Evolutionary conservation across 164 flowering plant species (phyloP).

Genomic region (Piper betle): DNA sequence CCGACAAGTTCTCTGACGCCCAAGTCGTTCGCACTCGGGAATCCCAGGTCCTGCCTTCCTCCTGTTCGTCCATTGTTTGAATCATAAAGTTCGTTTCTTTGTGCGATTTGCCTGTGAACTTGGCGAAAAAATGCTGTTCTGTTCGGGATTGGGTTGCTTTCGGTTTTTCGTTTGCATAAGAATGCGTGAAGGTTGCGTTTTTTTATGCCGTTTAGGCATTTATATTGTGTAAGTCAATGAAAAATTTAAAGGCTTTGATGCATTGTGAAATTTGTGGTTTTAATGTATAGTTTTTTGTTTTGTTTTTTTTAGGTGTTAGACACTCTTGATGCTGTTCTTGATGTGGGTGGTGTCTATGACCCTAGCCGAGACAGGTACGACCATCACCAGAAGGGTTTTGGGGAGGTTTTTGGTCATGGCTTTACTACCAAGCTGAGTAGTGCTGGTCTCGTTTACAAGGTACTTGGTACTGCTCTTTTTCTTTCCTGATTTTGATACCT

Average conservation of each 20-base stretch:
- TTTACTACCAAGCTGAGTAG: conserved; percentile 55
- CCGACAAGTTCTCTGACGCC: conserved; percentile 54
- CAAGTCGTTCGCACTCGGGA: conserved; percentile 78
- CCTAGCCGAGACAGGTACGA: conserved; percentile 45
- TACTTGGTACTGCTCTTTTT: too few species aligned
- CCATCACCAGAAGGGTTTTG: conserved; percentile 65
- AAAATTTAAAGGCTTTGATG: too few species aligned
- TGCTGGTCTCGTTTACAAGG: conserved; percentile 64
- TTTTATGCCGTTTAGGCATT: too few species aligned
- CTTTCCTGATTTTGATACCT: too few species aligned
- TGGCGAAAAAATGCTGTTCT: neutral
- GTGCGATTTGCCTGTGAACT: neutral
- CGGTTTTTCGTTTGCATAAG: too few species aligned
- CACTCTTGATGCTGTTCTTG: conserved; percentile 55
- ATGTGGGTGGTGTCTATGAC: conserved; percentile 63
- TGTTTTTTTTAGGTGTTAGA: conserved; percentile 38
- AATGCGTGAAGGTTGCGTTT: too few species aligned
- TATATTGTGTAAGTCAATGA: too few species aligned
- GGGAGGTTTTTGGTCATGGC: conserved; percentile 53
- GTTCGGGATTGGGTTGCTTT: too few species aligned
- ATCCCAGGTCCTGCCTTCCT: conserved; percentile 30
- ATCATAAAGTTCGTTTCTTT: neutral
- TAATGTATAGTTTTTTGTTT: too few species aligned
- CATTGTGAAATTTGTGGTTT: too few species aligned
- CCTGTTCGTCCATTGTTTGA: neutral